Conservation (phyloP, 306 rosid genomes). For the Cucumis hystrix region DNA sequence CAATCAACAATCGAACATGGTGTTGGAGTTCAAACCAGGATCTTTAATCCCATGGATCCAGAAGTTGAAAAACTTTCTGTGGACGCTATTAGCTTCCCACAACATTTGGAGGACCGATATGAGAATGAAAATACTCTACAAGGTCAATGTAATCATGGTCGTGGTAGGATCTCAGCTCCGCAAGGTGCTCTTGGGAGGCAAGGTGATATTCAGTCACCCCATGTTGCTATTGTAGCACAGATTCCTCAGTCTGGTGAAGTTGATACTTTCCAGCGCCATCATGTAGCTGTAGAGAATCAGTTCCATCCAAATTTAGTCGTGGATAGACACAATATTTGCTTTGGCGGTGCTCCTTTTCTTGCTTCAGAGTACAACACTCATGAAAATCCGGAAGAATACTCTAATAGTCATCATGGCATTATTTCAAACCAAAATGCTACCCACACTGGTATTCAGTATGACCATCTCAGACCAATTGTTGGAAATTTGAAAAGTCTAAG, state of each 20-base stretch:
- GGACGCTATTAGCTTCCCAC: constrained; percentile 16
- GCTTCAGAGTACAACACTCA: constrained; percentile 27
- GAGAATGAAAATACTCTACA: constrained; percentile 30
- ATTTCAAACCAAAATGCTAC: constrained; percentile 26
- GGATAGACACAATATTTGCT: constrained; percentile 18
- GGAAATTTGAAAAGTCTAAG: constrained; percentile 36
- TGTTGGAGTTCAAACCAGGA: constrained; percentile 22
- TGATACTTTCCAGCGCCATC: constrained; percentile 23
- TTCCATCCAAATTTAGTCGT: constrained; percentile 25
- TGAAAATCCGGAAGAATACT: constrained; percentile 30
- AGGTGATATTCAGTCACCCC: constrained; percentile 26
- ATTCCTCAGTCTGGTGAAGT: constrained; percentile 23
- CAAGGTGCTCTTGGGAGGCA: constrained; percentile 24
- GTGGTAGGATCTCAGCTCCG: constrained; percentile 17
- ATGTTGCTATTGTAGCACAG: constrained; percentile 20
- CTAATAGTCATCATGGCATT: constrained; percentile 19
- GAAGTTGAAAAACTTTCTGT: constrained; percentile 24
- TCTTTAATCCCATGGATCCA: constrained; percentile 32
- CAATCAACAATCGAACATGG: constrained; percentile 39
- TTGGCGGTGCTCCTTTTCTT: constrained; percentile 21
- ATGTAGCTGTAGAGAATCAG: constrained; percentile 23
- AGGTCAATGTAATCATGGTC: constrained; percentile 21
- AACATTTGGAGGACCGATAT: constrained; percentile 22
- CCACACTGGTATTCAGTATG: constrained; percentile 25
- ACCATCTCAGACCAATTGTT: constrained; percentile 38